Evolutionary conservation across 2,329 filamentous ascomycete genomes (phyloP).

Genomic region (Phaeosphaeriaceae sp.): DNA sequence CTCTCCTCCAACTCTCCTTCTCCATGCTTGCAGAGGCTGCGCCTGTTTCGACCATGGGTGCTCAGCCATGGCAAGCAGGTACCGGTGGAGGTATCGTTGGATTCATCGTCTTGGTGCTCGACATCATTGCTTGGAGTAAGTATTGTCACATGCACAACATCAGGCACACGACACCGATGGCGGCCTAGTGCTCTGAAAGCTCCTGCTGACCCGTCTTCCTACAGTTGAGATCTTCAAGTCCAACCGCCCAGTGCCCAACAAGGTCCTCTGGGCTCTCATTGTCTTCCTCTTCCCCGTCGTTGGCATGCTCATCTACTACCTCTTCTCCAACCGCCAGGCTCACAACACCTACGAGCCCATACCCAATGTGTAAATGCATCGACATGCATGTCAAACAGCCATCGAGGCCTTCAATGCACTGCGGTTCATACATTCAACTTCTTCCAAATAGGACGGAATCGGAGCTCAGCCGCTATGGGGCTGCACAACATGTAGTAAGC

Average conservation of each 20-base stretch:
- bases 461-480: background rate
- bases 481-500: background rate
- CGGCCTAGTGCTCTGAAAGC: background rate
- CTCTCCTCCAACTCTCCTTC: constrained; percentile 62
- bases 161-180: background rate
- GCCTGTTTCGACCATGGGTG: constrained; percentile 47
- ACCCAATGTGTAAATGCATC: constrained; percentile 9
- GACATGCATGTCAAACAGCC: background rate
- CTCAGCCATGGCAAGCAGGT: constrained; percentile 64
- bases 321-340: constrained; percentile 67
- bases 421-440: background rate
- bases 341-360: constrained; percentile 66
- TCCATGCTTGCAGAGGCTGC: constrained; percentile 60
- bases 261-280: constrained; percentile 68
- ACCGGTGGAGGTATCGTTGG: constrained; percentile 68
- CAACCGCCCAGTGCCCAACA: constrained; percentile 63
- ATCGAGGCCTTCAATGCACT: background rate
- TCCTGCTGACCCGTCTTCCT: constrained; percentile 21
- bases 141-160: constrained; percentile 13
- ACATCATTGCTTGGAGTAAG: constrained; percentile 69
- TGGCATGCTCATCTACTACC: constrained; percentile 68
- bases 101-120: constrained; percentile 67
- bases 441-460: background rate
- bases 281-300: constrained; percentile 71
- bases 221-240: constrained; percentile 71